Evolutionary conservation across 2,329 filamentous ascomycete genomes (phyloP).

Genomic region (Talaromyces atroroseus): DNA sequence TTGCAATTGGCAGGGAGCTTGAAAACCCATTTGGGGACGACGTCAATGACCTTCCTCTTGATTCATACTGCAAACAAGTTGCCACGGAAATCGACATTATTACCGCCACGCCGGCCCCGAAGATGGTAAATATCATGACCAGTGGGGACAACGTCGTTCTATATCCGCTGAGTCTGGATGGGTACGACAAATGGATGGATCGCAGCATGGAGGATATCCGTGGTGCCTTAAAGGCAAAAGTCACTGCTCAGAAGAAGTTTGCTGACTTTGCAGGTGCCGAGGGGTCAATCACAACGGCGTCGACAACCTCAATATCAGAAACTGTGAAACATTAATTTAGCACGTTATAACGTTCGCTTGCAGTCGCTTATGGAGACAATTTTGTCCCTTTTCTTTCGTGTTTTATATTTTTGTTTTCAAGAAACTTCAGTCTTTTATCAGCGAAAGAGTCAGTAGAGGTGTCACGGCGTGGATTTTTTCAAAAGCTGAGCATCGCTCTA

Average conservation of each 20-base stretch:
- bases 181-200: constrained; percentile 46
- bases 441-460: constrained; percentile 3
- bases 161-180: constrained; percentile 38
- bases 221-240: constrained; percentile 35
- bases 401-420: background rate
- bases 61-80: constrained; percentile 70
- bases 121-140: constrained; percentile 44
- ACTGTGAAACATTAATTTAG: background rate
- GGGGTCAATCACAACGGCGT: background rate
- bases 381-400: background rate
- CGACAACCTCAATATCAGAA: background rate
- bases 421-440: background rate
- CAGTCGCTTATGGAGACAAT: background rate
- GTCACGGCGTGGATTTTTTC: background rate
- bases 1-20: constrained; percentile 71
- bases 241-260: constrained; percentile 19
- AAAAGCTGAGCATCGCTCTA: background rate
- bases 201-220: constrained; percentile 46
- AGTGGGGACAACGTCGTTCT: constrained; percentile 34
- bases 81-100: constrained; percentile 70
- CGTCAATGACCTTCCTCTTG: constrained; percentile 74
- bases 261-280: background rate
- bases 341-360: background rate
- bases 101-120: constrained; percentile 52
- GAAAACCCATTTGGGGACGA: constrained; percentile 82